A percentile compares a stretch with the other conserved stretches of the same genome.
Evolutionary conservation across 1,284 basidiomycete genomes (phyloP).

Genomic region (Lentinus polychrous): DNA sequence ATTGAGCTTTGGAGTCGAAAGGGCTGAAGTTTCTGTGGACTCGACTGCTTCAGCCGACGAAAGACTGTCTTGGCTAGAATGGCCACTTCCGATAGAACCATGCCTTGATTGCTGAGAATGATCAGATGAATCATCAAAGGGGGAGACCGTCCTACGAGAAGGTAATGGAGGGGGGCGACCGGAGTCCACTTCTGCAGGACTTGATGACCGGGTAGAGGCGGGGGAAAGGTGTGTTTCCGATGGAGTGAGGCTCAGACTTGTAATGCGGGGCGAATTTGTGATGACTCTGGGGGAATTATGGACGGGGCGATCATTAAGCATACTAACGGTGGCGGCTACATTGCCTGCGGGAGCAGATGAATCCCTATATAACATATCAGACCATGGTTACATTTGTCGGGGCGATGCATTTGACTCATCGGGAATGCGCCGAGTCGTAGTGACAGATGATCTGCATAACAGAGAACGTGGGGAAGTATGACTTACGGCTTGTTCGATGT

Average conservation of each 20-base stretch:
- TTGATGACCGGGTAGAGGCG: neutral
- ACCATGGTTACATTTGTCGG: no score
- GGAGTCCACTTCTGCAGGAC: no score
- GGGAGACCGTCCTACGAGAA: neutral
- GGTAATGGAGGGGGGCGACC: conserved; percentile 6
- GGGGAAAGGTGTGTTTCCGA: neutral
- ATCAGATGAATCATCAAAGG: neutral
- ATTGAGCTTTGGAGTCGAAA: neutral
- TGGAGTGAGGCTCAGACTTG: neutral
- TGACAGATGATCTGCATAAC: no score
- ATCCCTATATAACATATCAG: neutral
- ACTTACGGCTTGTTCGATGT: no score
- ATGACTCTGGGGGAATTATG: neutral
- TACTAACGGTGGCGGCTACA: neutral
- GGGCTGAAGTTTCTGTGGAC: neutral
- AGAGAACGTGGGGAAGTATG: no score
- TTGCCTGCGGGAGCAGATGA: neutral
- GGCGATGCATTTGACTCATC: no score
- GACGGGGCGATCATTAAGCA: neutral
- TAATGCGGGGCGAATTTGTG: neutral
- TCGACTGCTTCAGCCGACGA: neutral
- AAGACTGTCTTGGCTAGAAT: conserved; percentile 5
- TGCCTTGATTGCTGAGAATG: neutral
- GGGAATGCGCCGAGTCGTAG: no score
- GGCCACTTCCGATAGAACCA: neutral